Evolutionary conservation across 73 alveolate genomes (phyloP).

Genomic region (Uronychia setigera): DNA sequence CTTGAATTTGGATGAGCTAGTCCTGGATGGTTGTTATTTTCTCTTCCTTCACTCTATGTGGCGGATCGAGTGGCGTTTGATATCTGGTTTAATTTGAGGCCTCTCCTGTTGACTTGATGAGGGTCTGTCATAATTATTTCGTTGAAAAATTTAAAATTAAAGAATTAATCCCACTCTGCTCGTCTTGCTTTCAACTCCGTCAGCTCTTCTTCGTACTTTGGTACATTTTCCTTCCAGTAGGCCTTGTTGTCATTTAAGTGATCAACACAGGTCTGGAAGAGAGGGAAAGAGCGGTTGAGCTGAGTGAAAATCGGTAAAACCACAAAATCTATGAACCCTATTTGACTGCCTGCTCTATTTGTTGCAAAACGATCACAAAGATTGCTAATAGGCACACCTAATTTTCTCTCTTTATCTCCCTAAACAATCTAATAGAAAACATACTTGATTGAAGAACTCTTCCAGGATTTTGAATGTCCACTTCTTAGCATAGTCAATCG

Average conservation of each 20-base stretch:
- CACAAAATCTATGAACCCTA: conserved; percentile 94
- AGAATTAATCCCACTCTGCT: background rate
- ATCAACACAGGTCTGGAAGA: background rate
- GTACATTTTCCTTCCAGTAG: background rate
- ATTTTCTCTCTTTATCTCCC: conserved; percentile 92
- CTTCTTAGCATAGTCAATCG: conserved; percentile 51
- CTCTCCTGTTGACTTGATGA: no score
- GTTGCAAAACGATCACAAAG: conserved; percentile 93
- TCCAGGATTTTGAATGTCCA: conserved; percentile 65
- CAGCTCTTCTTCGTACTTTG: background rate
- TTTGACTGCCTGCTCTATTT: conserved; percentile 84
- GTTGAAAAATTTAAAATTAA: background rate
- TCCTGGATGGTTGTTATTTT: no score
- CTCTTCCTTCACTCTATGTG: no score
- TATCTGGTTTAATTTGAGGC: no score
- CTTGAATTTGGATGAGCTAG: no score
- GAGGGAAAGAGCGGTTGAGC: background rate
- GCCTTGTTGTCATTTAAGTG: background rate
- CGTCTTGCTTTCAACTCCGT: background rate
- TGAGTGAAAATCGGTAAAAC: conserved; percentile 70
- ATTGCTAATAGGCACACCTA: conserved; percentile 84
- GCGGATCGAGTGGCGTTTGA: no score
- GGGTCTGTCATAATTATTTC: background rate
- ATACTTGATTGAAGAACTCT: conserved; percentile 64
- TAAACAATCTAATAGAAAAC: background rate